Conservation (phyloP, 192 early-diverging fungal genomes). For the Diversispora epigaea region DNA sequence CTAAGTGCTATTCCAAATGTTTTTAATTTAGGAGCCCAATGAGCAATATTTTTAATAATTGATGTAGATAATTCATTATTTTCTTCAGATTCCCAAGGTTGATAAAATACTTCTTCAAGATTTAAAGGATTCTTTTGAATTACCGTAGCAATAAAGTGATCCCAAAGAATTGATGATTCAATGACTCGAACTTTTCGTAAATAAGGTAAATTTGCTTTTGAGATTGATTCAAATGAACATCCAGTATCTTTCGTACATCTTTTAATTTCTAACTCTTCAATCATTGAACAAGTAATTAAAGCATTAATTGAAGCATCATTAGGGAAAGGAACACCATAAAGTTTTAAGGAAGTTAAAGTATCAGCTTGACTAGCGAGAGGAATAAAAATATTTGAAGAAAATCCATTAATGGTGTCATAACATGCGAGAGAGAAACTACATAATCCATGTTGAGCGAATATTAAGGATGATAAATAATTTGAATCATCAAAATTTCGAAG, state of each 20-base stretch:
- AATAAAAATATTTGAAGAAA: slow-evolving; percentile 14
- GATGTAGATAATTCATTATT: not conserved
- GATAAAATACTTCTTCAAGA: slow-evolving; percentile 15
- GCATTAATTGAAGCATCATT: not conserved
- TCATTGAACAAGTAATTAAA: not conserved
- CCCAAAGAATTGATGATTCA: slow-evolving; percentile 16
- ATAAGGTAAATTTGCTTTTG: not conserved
- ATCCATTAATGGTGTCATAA: slow-evolving; percentile 11
- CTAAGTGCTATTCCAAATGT: slow-evolving; percentile 2
- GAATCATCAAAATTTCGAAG: slow-evolving; percentile 12
- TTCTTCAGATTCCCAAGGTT: slow-evolving; percentile 15
- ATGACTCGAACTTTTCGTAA: not conserved
- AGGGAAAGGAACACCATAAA: slow-evolving; percentile 17
- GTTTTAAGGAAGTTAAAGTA: not conserved
- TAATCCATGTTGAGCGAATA: slow-evolving; percentile 16
- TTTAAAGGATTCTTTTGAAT: slow-evolving; percentile 9
- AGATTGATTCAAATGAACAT: not conserved
- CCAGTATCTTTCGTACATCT: not conserved
- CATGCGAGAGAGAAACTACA: not conserved
- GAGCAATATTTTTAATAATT: not conserved
- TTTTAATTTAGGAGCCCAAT: slow-evolving; percentile 1
- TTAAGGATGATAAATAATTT: not conserved
- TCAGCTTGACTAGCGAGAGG: slow-evolving; percentile 18
- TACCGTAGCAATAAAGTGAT: not conserved
- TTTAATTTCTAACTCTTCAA: slow-evolving; percentile 18